Percentiles rank a stretch among this genome's conserved stretches.
Conservation (phyloP, 176 grass and related monocot species). For the Phoenix dactylifera region DNA sequence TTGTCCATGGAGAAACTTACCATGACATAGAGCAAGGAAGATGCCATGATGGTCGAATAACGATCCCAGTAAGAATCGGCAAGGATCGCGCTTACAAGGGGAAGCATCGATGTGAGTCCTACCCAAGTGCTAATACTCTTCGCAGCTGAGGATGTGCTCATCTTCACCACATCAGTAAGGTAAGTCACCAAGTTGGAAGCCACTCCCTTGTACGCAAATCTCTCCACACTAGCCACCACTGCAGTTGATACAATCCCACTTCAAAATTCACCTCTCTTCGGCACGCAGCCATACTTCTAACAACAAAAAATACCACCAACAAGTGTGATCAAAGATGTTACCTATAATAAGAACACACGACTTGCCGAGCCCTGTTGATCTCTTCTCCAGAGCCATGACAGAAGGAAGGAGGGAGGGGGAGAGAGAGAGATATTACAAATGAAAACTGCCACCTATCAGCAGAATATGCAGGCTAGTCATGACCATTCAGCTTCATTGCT, state of each 20-base stretch:
- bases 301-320: not conserved
- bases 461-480: no score
- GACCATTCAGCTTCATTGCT: no score
- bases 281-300: no score
- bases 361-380: slow-evolving; percentile 28
- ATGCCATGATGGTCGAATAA: slow-evolving; percentile 48
- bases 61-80: slow-evolving; percentile 83
- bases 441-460: no score
- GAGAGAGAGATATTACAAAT: no score
- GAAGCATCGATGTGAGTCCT: slow-evolving; percentile 78
- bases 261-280: not conserved
- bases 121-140: slow-evolving; percentile 72
- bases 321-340: slow-evolving; percentile 15
- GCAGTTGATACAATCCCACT: not conserved
- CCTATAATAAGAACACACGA: slow-evolving; percentile 76
- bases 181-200: slow-evolving; percentile 85
- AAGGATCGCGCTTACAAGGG: slow-evolving; percentile 55
- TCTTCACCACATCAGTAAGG: slow-evolving; percentile 61
- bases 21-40: slow-evolving; percentile 70
- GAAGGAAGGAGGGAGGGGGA: not conserved
- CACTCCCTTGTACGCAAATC: slow-evolving; percentile 89
- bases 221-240: slow-evolving; percentile 82
- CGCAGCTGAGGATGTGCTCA: slow-evolving; percentile 76
- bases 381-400: slow-evolving; percentile 22
- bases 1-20: slow-evolving; percentile 26